These are phyloP conservation scores for Paratinospora sagittata DNA, from an alignment of 164 flowering plant species.

Conservation along the genomic window DNA sequence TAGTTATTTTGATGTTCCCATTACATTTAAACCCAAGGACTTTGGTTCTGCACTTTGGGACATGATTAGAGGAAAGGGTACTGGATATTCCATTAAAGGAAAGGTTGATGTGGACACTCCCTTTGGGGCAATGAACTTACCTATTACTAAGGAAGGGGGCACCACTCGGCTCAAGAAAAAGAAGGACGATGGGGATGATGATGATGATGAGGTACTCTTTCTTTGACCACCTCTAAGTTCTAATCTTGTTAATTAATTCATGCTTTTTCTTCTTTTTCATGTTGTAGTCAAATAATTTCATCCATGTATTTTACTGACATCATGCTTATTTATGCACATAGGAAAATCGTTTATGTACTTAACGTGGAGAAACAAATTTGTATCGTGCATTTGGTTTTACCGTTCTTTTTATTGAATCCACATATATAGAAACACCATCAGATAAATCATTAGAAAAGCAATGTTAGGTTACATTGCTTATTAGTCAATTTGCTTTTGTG, in stretches of 20 bases:
- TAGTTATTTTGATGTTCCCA: constrained; percentile 47
- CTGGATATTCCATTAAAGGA: constrained; percentile 72
- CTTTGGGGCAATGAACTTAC: constrained; percentile 76
- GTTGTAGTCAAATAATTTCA: neutral
- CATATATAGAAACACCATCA: no score
- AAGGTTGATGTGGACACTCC: constrained; percentile 67
- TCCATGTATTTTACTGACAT: neutral
- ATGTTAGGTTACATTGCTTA: no score
- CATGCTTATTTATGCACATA: neutral
- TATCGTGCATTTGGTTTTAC: neutral
- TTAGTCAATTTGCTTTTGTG: no score
- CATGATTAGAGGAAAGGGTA: constrained; percentile 76
- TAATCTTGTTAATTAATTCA: neutral
- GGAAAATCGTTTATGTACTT: neutral
- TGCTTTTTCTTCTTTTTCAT: neutral
- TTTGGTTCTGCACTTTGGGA: constrained; percentile 87
- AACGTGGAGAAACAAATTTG: neutral
- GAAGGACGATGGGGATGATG: constrained; percentile 53
- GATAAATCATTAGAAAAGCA: no score
- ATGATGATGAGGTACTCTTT: constrained; percentile 30
- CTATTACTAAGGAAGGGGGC: constrained; percentile 72
- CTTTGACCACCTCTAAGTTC: neutral
- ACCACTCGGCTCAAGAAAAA: constrained; percentile 70
- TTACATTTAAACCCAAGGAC: constrained; percentile 81
- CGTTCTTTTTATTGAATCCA: no score